phyloP scores from a whole-genome alignment of 106 monocot species.

The Acanthochlamys bracteata region DNA sequence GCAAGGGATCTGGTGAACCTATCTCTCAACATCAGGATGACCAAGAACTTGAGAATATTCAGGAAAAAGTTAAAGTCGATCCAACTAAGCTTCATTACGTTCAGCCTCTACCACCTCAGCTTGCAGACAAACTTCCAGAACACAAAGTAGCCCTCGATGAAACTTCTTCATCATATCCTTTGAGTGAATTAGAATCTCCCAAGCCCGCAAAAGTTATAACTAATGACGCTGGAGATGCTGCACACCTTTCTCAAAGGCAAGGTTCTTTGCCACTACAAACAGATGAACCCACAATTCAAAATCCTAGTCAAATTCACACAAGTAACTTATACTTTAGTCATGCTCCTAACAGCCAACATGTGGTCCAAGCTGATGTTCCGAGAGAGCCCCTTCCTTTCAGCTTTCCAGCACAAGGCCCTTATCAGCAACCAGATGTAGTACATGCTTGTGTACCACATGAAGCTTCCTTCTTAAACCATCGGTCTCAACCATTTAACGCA shows the following conservation, averaged over 20 bases:
- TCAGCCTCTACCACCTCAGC: constrained; percentile 1
- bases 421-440: constrained; percentile 21
- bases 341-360: constrained; percentile 1
- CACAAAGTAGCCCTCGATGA: constrained; percentile 11
- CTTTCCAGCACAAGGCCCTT: constrained; percentile 9
- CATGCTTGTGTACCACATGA: constrained; percentile 10
- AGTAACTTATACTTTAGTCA: constrained; percentile 1
- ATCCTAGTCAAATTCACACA: constrained; percentile 1
- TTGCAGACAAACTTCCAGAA: neutral
- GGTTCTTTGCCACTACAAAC: neutral
- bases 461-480: constrained; percentile 9
- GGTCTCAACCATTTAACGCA: constrained; percentile 6
- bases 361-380: neutral
- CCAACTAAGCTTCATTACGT: constrained; percentile 1
- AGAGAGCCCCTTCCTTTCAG: constrained; percentile 8
- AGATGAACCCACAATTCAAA: neutral
- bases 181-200: neutral
- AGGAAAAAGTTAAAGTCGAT: neutral
- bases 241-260: constrained; percentile 4
- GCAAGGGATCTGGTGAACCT: constrained; percentile 7
- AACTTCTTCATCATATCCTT: neutral
- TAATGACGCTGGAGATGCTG: neutral
- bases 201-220: neutral
- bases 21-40: constrained; percentile 3
- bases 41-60: constrained; percentile 3